phyloP scores from a whole-genome alignment of 257 asterid species.

The Mentha longifolia region DNA sequence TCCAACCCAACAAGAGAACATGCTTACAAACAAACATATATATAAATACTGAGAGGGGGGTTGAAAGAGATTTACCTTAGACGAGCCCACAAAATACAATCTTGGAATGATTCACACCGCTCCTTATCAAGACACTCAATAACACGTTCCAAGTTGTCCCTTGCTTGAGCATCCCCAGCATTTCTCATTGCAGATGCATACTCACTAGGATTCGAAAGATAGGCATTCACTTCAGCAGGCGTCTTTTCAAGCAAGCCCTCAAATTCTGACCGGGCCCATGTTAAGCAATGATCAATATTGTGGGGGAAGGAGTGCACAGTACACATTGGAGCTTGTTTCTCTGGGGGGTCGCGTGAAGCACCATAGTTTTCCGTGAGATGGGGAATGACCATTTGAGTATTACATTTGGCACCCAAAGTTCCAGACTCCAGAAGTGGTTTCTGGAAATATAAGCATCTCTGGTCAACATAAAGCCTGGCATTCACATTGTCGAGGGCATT shows the following conservation, averaged over 20 bases:
- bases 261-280: constrained; percentile 96
- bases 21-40: too few relatives aligned
- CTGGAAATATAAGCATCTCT: constrained; percentile 92
- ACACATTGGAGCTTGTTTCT: constrained; percentile 98
- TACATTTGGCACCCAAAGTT: constrained; percentile 94
- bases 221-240: constrained; percentile 90
- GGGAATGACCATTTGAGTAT: constrained; percentile 94
- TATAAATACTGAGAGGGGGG: not conserved
- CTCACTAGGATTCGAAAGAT: constrained; percentile 71
- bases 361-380: constrained; percentile 93
- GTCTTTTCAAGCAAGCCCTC: constrained; percentile 93
- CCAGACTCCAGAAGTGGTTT: constrained; percentile 98
- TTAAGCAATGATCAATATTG: constrained; percentile 92
- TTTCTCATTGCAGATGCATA: constrained; percentile 69
- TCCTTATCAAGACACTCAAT: constrained; percentile 80
- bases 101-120: constrained; percentile 79
- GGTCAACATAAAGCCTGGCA: constrained; percentile 94
- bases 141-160: constrained; percentile 83
- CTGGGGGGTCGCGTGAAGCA: constrained; percentile 95
- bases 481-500: constrained; percentile 96
- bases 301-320: constrained; percentile 95
- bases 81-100: constrained; percentile 88
- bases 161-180: constrained; percentile 96
- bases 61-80: constrained; percentile 50
- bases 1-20: not conserved